Evolutionary conservation across 169 alveolate genomes (phyloP), one percentile per base, ranked within the genome.

Genomic region (Cystoisospora suis): DNA sequence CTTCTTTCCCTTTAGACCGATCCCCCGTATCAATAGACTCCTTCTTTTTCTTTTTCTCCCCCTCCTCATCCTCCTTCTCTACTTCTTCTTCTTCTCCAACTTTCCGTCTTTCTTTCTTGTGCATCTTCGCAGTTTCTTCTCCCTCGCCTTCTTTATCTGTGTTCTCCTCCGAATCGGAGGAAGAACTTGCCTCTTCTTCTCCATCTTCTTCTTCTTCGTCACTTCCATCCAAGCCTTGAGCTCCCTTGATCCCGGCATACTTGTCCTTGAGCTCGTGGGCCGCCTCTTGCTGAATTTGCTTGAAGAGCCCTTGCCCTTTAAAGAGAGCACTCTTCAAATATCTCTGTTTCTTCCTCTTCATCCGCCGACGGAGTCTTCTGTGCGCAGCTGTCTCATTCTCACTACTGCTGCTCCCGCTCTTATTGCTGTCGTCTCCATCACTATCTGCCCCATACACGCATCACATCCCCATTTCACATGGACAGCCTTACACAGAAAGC

Each of bases 361-460:
- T 12, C 27, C 72, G 38, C 81, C 38, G 47, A 34, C 56, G 80
- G 91, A 81, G 53, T 49, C 59, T 69, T 46, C 75, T 87, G 89
- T 85, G 93, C 94, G 81, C 93, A 93, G 88, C 91, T 87, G 80
- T 81, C 87, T 53, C 96, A 89, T 88, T 92, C 94, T 80, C 90
- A 69, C 81, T 92, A 72, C 86, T 89, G 87, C 38, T 34, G 93
- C 93, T 20, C 83, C 75, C 77, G 86, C 91, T 87, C 29, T 6
- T 46, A 5, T 20, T 27, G 49, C 61, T 59, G 56, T n/a, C 85
- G 36, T 86, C 81, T 29, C 70, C 47, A 12, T 45, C 81, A 53
- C 83, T 72, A 2, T 72, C 83, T 72, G 83, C 49, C 23, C 65
- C 12, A 53, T 23, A 23, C 65, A 23, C 65, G 23, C 65, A 53